Base-by-base conservation (phyloP, 164 flowering plant genomes). In the Warburgia ugandensis region DNA sequence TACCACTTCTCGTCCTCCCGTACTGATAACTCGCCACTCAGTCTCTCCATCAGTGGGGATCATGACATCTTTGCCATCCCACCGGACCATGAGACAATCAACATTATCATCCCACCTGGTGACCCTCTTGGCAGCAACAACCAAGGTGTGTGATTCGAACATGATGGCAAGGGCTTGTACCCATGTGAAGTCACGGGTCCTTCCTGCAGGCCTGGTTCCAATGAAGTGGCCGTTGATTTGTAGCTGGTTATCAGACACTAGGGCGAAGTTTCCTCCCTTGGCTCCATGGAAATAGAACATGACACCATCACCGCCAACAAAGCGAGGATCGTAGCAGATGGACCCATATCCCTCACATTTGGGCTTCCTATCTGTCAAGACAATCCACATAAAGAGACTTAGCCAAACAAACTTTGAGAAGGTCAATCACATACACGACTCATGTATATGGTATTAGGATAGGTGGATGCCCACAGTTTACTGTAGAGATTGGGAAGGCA, bases 201-300 rank as follows among this genome's bases (percentile, higher is more conserved):
- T 42, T 4, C 87, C 83, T 32, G 20, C 12, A 0, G 89, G 89
- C 20, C 85, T 45, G 10, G 74, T 73, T 33, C 86, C 81, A 6
- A 81, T 78, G 74, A 81, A 71, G 59, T 74, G 87, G 22, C 79
- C 83, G 55, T 76, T 77, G 64, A 74, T 76, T 0, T 76, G 83
- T 16, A 81, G 64, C 36, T 72, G 63, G 17, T 78, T 65, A 26
- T 79, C 89, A 0, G 86, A 79, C 8, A 81, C 78, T 5, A 81
- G 68, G 25, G 88, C 79, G 30, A 79, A 84, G 69, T 84, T 64
- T 0, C 78, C 71, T 5, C 78, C 86, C 53, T 61, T 77, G 16
- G 73, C 65, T 11, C 94, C 94, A 42, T 79, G 86, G 79, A 84
- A 84, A 63, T 81, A 74, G 77, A 81, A 76, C 79, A 81, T 77